phyloP scores from a whole-genome alignment of 2,329 filamentous ascomycete species.

The Annulohypoxylon truncatum region DNA sequence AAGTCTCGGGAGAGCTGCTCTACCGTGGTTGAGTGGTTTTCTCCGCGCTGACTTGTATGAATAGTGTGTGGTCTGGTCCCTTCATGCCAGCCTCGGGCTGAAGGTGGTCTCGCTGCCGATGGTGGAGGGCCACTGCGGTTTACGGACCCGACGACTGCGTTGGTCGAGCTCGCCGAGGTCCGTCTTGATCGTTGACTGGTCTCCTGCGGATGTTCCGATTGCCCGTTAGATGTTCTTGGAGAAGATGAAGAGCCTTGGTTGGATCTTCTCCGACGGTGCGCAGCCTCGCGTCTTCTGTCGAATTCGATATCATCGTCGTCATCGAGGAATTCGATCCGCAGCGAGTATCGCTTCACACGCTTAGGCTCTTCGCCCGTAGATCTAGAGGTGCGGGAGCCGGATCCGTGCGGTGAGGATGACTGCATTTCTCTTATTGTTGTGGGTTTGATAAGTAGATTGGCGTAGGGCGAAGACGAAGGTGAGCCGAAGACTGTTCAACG shows the following conservation, averaged over 20 bases:
- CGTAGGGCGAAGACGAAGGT: neutral
- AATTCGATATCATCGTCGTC: slow-evolving; percentile 9
- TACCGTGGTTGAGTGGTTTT: neutral
- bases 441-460: too few relatives aligned
- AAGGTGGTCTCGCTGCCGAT: neutral
- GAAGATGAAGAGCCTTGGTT: neutral
- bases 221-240: neutral
- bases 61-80: neutral
- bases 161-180: neutral
- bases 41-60: neutral
- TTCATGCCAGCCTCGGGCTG: neutral
- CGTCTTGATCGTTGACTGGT: neutral
- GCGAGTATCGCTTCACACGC: slow-evolving; percentile 25
- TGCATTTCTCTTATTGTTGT: slow-evolving; percentile 6
- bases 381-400: neutral
- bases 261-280: neutral
- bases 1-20: neutral
- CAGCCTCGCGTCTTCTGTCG: neutral
- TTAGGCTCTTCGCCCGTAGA: slow-evolving; percentile 3
- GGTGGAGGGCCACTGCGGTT: neutral
- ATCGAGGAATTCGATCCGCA: slow-evolving; percentile 26
- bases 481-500: neutral
- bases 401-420: neutral
- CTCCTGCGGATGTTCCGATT: neutral
- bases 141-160: neutral